phyloP scores from a whole-genome alignment of 148 eudicot species.

The Rhododendron mucronatum region DNA sequence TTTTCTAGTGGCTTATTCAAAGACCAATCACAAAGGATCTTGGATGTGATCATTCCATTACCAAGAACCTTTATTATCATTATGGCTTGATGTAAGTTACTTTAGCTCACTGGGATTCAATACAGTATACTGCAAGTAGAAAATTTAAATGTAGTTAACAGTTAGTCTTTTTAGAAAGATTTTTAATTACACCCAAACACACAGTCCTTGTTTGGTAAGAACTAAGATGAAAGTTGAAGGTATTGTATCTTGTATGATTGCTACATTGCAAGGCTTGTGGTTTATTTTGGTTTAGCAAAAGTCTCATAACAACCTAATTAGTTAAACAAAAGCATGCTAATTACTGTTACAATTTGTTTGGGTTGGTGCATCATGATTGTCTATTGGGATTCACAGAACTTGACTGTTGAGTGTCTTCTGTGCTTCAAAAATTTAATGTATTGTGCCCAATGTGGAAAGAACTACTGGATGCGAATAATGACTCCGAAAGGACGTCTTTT shows the following conservation, averaged over 20 bases:
- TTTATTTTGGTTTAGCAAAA: not conserved
- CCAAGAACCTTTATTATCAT: not conserved
- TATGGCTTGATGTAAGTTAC: not conserved
- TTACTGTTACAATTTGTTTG: not conserved
- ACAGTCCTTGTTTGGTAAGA: not conserved
- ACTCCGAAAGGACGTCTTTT: not conserved
- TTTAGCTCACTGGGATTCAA: not conserved
- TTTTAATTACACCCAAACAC: not conserved
- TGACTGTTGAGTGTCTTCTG: not conserved
- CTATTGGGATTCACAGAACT: not conserved
- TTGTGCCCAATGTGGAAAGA: not conserved
- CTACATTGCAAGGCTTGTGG: not conserved
- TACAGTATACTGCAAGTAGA: not conserved
- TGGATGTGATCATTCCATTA: not conserved
- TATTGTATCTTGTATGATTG: not conserved
- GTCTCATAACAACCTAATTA: not conserved
- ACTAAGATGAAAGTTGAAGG: not conserved
- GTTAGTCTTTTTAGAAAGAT: not conserved
- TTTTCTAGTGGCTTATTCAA: not conserved
- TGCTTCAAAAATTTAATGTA: not conserved
- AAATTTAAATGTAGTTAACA: not conserved
- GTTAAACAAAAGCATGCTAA: not conserved
- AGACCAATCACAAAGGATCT: not conserved
- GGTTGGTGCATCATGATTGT: not conserved
- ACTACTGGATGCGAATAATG: not conserved